Conservation (phyloP, 129 eudicot genomes). For the Arctium lappa region DNA sequence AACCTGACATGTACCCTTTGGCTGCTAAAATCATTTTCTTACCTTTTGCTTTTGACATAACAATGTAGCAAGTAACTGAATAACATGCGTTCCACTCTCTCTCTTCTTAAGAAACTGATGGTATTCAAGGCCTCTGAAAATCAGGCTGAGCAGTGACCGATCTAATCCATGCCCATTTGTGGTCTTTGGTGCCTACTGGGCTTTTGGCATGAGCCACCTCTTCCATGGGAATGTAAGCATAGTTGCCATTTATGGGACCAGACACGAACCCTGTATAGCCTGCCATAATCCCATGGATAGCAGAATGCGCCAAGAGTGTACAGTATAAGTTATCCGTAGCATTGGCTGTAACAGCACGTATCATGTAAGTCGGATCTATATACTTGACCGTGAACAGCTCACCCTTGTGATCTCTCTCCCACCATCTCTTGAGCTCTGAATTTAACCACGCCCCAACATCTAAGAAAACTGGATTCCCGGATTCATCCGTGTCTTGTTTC, state of each 20-base stretch:
- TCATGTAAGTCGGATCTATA: conserved; percentile 83
- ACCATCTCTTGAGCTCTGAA: conserved; percentile 69
- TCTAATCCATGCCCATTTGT: conserved; percentile 85
- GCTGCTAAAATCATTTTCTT: not conserved
- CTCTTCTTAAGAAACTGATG: not conserved
- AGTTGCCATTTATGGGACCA: conserved; percentile 72
- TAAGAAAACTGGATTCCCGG: conserved; percentile 68
- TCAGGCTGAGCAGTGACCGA: conserved; percentile 73
- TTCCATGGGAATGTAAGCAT: conserved; percentile 75
- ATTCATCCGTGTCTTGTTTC: conserved; percentile 56
- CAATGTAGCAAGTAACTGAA: not conserved
- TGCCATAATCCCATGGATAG: conserved; percentile 85
- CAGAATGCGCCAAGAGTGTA: conserved; percentile 72
- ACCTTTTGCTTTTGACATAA: conserved; percentile 6
- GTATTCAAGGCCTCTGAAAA: conserved; percentile 31
- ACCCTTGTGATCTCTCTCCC: conserved; percentile 61
- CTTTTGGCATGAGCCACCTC: conserved; percentile 62
- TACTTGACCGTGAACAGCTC: conserved; percentile 65
- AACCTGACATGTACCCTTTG: conserved; percentile 7
- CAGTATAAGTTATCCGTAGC: conserved; percentile 79
- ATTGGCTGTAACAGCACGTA: conserved; percentile 77
- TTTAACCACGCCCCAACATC: conserved; percentile 80
- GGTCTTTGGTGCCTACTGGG: conserved; percentile 55
- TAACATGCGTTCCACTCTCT: not conserved
- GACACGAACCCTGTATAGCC: conserved; percentile 78